Base-by-base conservation (phyloP, 495 filamentous ascomycete genomes). In the Penicillium manginii region DNA sequence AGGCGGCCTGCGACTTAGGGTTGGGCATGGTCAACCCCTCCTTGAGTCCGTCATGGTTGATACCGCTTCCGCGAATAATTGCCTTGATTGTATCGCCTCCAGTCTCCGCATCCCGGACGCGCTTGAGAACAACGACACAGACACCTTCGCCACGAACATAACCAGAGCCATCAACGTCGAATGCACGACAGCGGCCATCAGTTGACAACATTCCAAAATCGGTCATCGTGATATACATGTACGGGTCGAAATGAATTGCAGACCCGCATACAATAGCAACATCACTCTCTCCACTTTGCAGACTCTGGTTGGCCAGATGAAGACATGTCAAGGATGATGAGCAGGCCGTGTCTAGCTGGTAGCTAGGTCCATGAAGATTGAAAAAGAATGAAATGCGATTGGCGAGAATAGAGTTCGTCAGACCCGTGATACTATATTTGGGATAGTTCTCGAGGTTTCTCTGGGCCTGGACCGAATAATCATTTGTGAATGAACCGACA, bases 61-160 rank as follows among this genome's bases (percentile, higher is more conserved):
- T 50, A 0, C 65, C 73, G 0, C 67, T 75, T 2, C 65, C 67
- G 0, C 74, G 70, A n/a, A 81, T 71, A 1, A 81, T 15, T 39
- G 62, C 66, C 48, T 74, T 66, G 26, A 81, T 74, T 9, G 68
- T 59, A 50, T 81, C 75, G 0, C 71, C 68, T 51, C 77, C 75
- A 0, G 40, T 45, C 6, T 78, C 50, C 1, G 78, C 78, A 18
- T 56, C 52, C 26, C 58, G 64, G 11, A 81, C 52, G 2, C 56
- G 56, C 54, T 81, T 81, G 2, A 83, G 39, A 3, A 82, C 32
- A 2, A 82, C 42, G 10, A 62, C 68, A 2, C 66, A 73, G 3
- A 77, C 52, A 1, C 79, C 81, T 2, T 83, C 81, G 11, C 79
- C 81, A 3, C 78, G 72, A 0, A 70, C 74, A 39, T 82, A 83